Evolutionary conservation across 2,329 filamentous ascomycete species (phyloP).

Genomic region (Stagonosporopsis chrysanthemi): DNA sequence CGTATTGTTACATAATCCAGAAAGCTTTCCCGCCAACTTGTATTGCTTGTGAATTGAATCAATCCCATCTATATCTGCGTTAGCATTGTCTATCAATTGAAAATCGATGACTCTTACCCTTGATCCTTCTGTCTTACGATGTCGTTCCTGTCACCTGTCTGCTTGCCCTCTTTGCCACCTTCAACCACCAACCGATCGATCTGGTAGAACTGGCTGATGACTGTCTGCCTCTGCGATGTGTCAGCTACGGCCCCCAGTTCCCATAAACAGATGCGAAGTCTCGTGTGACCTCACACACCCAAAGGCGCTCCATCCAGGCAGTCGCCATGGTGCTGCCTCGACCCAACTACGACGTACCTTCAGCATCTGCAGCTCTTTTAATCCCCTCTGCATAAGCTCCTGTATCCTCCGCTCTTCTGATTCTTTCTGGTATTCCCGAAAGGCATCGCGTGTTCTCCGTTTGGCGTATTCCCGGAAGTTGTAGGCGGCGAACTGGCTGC

Average conservation of each 20-base stretch:
- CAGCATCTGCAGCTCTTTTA: conserved; percentile 85
- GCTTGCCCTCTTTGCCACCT: conserved; percentile 79
- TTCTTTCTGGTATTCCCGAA: conserved; percentile 78
- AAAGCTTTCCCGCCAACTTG: not conserved
- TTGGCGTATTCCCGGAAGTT: conserved; percentile 98
- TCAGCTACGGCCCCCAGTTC: conserved; percentile 47
- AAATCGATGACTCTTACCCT: conserved; percentile 63
- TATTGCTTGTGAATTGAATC: not conserved
- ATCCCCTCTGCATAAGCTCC: conserved; percentile 85
- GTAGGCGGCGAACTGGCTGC: conserved; percentile 87
- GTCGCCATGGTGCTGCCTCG: not conserved
- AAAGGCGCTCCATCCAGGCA: not conserved
- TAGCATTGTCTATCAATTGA: conserved; percentile 5
- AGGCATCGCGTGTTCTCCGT: conserved; percentile 88
- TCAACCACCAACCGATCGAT: conserved; percentile 91
- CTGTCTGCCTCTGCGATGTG: conserved; percentile 82
- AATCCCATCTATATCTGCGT: conserved; percentile 35
- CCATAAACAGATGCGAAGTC: too few relatives aligned
- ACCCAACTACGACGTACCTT: conserved; percentile 70
- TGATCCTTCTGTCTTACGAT: conserved; percentile 80
- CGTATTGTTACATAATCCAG: conserved; percentile 8
- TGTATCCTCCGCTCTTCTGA: conserved; percentile 80
- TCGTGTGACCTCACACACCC: not conserved
- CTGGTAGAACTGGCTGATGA: conserved; percentile 94
- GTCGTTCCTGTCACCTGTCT: conserved; percentile 69